These are phyloP conservation scores for Incumbomyces delicatus DNA, from an alignment of 2,329 filamentous ascomycete species.

Conservation along the genomic window DNA sequence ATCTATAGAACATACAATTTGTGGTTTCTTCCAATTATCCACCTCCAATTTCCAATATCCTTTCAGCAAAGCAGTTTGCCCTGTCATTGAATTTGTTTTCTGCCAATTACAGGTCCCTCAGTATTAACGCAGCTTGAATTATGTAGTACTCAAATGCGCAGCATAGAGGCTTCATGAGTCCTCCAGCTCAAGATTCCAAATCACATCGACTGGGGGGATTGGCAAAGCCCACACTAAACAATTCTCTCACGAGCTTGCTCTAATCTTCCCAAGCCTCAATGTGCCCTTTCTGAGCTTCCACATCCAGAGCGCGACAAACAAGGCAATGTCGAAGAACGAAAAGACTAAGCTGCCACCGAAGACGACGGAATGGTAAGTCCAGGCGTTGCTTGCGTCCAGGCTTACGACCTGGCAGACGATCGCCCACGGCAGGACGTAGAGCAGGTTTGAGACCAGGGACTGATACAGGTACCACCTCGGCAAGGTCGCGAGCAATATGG, in stretches of 20 bases:
- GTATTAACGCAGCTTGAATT: too few relatives aligned
- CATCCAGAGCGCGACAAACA: slow-evolving; percentile 44
- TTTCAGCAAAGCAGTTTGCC: too few relatives aligned
- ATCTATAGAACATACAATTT: too few relatives aligned
- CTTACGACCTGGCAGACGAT: slow-evolving; percentile 44
- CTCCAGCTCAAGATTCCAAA: too few relatives aligned
- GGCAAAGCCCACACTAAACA: too few relatives aligned
- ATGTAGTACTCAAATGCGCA: too few relatives aligned
- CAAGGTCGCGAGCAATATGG: slow-evolving; percentile 53
- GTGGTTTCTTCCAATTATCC: too few relatives aligned
- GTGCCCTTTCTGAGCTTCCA: slow-evolving; percentile 39
- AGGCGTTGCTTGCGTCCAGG: slow-evolving; percentile 47
- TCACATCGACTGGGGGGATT: too few relatives aligned
- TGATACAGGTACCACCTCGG: slow-evolving; percentile 61
- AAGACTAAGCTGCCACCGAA: slow-evolving; percentile 62
- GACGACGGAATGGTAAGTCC: slow-evolving; percentile 57
- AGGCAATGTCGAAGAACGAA: slow-evolving; percentile 49
- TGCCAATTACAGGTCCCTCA: too few relatives aligned
- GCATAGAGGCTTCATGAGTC: too few relatives aligned
- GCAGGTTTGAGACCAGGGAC: slow-evolving; percentile 54
- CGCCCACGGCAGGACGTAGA: slow-evolving; percentile 63
- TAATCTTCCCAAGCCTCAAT: slow-evolving; percentile 2
- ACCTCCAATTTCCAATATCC: too few relatives aligned
- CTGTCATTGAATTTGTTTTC: too few relatives aligned
- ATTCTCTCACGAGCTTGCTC: slow-evolving; percentile 3